Conservation (phyloP, 2,329 filamentous ascomycete species). For the Cercospora janseana region DNA sequence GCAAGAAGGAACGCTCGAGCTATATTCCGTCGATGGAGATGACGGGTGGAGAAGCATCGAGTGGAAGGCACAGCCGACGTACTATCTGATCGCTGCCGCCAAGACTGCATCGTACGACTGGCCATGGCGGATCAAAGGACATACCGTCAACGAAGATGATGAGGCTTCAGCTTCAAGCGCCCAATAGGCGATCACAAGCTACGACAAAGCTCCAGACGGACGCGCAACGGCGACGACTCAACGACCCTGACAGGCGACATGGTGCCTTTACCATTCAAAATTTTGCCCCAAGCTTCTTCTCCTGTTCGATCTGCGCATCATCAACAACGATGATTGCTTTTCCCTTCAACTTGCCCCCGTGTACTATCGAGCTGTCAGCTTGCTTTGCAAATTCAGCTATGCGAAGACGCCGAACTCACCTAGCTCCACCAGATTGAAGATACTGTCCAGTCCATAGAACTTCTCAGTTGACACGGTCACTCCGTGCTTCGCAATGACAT, state of each 20-base stretch:
- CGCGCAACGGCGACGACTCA: too few relatives aligned
- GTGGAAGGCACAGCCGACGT: background rate
- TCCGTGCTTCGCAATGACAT: constrained; percentile 39
- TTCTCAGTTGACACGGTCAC: constrained; percentile 52
- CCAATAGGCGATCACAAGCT: background rate
- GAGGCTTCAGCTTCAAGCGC: background rate
- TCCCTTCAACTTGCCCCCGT: constrained; percentile 54
- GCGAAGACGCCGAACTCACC: constrained; percentile 6
- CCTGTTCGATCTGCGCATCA: constrained; percentile 47
- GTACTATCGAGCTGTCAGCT: constrained; percentile 34
- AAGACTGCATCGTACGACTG: background rate
- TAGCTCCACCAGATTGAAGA: constrained; percentile 50
- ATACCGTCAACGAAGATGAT: too few relatives aligned
- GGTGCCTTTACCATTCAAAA: too few relatives aligned
- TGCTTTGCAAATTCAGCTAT: background rate
- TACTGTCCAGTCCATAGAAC: constrained; percentile 54
- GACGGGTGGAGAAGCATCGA: background rate
- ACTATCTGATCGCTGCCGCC: background rate
- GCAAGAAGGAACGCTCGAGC: background rate
- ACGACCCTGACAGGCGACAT: too few relatives aligned
- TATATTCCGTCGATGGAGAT: background rate
- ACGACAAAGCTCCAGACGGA: background rate
- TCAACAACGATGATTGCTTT: constrained; percentile 57
- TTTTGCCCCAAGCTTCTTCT: constrained; percentile 41
- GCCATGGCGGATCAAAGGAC: background rate